Conservation (phyloP, 495 filamentous ascomycete species). For the Podospora sp. region DNA sequence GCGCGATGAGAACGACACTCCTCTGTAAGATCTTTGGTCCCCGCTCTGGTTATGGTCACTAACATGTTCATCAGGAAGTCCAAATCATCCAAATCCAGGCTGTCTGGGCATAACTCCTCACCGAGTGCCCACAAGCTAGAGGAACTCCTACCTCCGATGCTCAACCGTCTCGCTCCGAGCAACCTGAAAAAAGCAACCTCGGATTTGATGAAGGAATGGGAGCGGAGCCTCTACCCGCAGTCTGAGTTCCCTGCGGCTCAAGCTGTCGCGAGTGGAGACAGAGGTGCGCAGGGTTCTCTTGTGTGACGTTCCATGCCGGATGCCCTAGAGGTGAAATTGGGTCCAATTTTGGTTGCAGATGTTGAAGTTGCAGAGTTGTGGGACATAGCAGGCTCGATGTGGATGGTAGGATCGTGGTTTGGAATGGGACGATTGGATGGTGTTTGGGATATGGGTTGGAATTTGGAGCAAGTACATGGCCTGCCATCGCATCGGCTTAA, state of each 20-base stretch:
- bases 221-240: conserved; percentile 50
- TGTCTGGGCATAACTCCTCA: conserved; percentile 4
- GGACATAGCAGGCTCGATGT: background rate
- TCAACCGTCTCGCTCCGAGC: conserved; percentile 65
- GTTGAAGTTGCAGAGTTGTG: background rate
- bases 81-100: conserved; percentile 27
- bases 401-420: background rate
- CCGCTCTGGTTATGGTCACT: background rate
- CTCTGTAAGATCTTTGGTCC: conserved; percentile 40
- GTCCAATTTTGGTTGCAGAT: background rate
- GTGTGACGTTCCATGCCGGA: background rate
- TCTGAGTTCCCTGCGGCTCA: background rate
- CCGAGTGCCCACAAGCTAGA: conserved; percentile 45
- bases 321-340: background rate
- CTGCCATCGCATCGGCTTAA: conserved; percentile 1
- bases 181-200: conserved; percentile 71
- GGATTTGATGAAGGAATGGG: conserved; percentile 79
- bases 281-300: background rate
- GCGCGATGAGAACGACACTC: conserved; percentile 40
- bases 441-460: background rate
- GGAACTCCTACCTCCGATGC: conserved; percentile 63
- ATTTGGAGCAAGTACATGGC: background rate
- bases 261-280: background rate
- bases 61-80: conserved; percentile 23
- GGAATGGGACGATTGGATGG: background rate